Evolutionary conservation across 768 basidiomycete species (phyloP), one percentile per base, ranked within the genome.

Genomic region (Mrakia blollopis): DNA sequence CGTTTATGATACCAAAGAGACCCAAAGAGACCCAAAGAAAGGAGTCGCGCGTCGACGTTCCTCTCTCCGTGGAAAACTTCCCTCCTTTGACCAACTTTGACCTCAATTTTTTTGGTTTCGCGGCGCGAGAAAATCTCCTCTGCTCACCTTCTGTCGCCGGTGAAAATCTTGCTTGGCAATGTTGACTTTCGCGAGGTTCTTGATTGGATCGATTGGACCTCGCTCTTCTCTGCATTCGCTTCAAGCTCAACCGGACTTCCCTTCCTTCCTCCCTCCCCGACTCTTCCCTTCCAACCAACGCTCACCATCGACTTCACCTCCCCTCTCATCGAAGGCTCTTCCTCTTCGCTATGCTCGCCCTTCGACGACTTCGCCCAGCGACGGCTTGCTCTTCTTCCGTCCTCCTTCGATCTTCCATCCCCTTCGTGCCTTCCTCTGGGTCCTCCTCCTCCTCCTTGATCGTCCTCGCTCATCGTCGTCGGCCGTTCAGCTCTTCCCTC

Each of bases 401-500:
- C 8, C 63, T 65, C 63, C 32, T 35, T 32, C n/a, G 60, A 68
- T 39, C 65, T n/a, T 39, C 39, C 35, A 25, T 14, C 35, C 65
- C 37, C 65, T 68, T 23, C 65, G 65, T 39, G 39, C n/a, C 65
- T 25, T 35, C 37, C 65, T 39, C 39, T 68, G 16, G 32, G 21
- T 37, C 10, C 35, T 37, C 35, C 65, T 25, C 39, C 65, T 21
- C 39, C 28, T 35, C 32, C 30, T 16, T 6, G 16, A 6, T 65
- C 63, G 16, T 35, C 32, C 63, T 65, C 32, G n/a, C 21, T 30
- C 63, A 21, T 32, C 28, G 30, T 30, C 62, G 44, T n/a, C 73
- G 73, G 16, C 23, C 47, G 21, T 63, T 74, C 63, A 35, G 61
- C 25, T 74, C 73, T 14, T 47, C 73, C 44, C 44, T 63, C 28